phyloP scores from a whole-genome alignment of 306 rosid genomes.

The Rosa persica region DNA sequence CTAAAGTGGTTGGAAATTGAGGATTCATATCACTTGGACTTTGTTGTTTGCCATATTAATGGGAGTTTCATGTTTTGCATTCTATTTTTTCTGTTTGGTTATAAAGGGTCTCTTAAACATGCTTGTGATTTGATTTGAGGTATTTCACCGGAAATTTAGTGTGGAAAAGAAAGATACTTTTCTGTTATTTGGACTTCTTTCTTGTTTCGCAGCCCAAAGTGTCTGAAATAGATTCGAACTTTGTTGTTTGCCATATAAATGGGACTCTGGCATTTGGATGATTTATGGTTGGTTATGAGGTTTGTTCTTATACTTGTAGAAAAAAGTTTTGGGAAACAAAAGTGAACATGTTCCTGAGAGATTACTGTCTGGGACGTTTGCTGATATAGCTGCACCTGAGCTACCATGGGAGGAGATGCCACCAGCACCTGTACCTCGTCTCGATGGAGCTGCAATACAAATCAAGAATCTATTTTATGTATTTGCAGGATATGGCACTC shows the following conservation, averaged over 20 bases:
- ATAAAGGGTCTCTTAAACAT: not conserved
- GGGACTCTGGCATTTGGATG: not conserved
- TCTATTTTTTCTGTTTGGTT: not conserved
- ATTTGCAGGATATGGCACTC: slow-evolving; percentile 71
- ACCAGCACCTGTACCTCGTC: slow-evolving; percentile 81
- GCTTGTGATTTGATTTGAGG: not conserved
- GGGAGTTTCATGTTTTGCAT: not conserved
- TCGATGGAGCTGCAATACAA: slow-evolving; percentile 81
- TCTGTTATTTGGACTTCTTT: not conserved
- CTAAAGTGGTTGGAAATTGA: not conserved
- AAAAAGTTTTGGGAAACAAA: slow-evolving; percentile 13
- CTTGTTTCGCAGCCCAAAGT: not conserved
- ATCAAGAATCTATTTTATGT: slow-evolving; percentile 63
- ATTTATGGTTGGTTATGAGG: slow-evolving; percentile 3
- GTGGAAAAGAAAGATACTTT: not conserved
- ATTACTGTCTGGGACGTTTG: slow-evolving; percentile 56
- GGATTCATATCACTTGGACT: not conserved
- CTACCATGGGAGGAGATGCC: slow-evolving; percentile 79
- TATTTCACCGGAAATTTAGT: not conserved
- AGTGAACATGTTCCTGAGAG: slow-evolving; percentile 33
- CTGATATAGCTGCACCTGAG: slow-evolving; percentile 80
- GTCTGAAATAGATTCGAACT: not conserved
- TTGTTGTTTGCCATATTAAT: not conserved
- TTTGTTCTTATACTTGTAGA: slow-evolving; percentile 27
- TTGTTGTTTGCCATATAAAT: not conserved